phyloP scores from a whole-genome alignment of 371 early-diverging fungal species.

The Smittium culicis region DNA sequence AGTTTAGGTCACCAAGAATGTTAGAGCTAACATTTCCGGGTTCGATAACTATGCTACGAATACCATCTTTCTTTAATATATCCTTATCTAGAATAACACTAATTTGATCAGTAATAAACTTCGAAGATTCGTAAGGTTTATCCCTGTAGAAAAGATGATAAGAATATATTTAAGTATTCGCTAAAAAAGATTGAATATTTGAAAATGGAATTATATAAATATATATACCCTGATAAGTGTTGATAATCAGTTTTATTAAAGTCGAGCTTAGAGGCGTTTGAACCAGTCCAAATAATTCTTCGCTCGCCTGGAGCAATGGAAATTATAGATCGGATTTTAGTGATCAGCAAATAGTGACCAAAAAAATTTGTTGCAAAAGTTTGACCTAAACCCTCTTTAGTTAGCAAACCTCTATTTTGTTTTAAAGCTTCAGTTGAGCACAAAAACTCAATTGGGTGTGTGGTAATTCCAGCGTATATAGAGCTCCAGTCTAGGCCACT shows the following conservation, averaged over 20 bases:
- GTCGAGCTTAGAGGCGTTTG: slow-evolving; percentile 39
- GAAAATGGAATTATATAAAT: background rate
- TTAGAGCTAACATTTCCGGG: slow-evolving; percentile 58
- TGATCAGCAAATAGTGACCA: slow-evolving; percentile 71
- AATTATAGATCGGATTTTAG: slow-evolving; percentile 40
- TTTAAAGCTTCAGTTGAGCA: slow-evolving; percentile 48
- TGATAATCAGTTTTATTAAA: slow-evolving; percentile 56
- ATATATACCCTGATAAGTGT: slow-evolving; percentile 39
- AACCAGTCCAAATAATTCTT: slow-evolving; percentile 76
- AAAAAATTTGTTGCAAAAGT: slow-evolving; percentile 73
- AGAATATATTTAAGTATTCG: background rate
- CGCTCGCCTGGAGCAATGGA: slow-evolving; percentile 32
- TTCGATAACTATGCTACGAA: slow-evolving; percentile 42
- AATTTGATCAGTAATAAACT: slow-evolving; percentile 53
- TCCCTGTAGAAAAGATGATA: slow-evolving; percentile 16
- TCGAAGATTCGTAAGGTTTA: slow-evolving; percentile 63
- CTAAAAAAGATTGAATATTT: background rate
- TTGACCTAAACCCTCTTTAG: slow-evolving; percentile 54
- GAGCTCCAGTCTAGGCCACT: slow-evolving; percentile 36
- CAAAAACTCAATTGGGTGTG: slow-evolving; percentile 43
- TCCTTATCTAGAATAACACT: slow-evolving; percentile 34
- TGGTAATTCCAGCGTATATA: slow-evolving; percentile 35
- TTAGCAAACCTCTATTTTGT: slow-evolving; percentile 43
- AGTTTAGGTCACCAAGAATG: slow-evolving; percentile 34
- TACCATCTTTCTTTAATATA: slow-evolving; percentile 12